Conservation (phyloP, 805 yeast genomes). For the Peterozyma xylosa region DNA sequence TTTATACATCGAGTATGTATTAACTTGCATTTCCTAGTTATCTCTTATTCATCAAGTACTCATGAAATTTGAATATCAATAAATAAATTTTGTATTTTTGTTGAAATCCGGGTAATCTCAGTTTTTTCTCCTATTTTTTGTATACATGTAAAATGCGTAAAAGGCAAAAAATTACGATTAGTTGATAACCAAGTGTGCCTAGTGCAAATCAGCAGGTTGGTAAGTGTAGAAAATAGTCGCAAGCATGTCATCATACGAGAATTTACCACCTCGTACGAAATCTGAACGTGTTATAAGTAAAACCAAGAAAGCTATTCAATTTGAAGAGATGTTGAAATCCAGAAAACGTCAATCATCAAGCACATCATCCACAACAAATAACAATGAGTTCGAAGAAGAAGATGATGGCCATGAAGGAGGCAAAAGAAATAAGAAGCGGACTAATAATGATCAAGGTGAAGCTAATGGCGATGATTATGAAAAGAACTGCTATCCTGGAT, state of each 20-base stretch:
- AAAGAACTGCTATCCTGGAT: conserved; percentile 61
- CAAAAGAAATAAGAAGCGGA: neutral
- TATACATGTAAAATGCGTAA: too few species aligned
- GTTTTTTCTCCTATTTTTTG: too few species aligned
- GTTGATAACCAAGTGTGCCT: too few species aligned
- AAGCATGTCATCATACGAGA: conserved; percentile 12
- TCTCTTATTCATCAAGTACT: too few species aligned
- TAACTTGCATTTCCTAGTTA: too few species aligned
- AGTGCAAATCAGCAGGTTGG: too few species aligned
- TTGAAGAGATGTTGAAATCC: conserved; percentile 1
- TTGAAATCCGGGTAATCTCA: too few species aligned
- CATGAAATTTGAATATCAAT: too few species aligned
- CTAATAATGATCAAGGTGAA: neutral
- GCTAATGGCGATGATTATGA: neutral
- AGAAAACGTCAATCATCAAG: neutral
- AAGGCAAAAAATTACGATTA: too few species aligned
- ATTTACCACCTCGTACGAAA: conserved; percentile 8
- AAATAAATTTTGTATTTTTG: too few species aligned
- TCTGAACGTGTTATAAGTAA: conserved; percentile 9
- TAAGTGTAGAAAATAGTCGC: too few species aligned
- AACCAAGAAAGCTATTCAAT: conserved; percentile 4
- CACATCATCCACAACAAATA: neutral
- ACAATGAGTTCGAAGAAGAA: neutral
- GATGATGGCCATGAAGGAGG: neutral
- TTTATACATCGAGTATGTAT: too few species aligned